These are phyloP conservation scores for Hygrocybe punicea DNA, from an alignment of 768 basidiomycete genomes.

Conservation along the genomic window DNA sequence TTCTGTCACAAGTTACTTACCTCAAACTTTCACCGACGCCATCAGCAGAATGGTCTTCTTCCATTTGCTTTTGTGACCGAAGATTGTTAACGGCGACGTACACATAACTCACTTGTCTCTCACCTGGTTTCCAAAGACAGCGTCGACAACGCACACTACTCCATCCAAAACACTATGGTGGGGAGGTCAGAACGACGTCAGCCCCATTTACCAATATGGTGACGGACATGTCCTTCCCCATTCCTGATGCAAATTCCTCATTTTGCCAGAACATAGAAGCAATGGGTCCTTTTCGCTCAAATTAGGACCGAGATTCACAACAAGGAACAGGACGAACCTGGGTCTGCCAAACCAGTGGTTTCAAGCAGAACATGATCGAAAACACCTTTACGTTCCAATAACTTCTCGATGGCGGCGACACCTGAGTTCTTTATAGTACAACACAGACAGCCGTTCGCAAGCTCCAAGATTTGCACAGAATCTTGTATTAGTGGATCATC, in stretches of 20 bases:
- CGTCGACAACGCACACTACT: conserved; percentile 90
- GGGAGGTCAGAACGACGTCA: background rate
- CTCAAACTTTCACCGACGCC: conserved; percentile 72
- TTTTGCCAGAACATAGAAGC: conserved; percentile 86
- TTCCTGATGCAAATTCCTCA: conserved; percentile 69
- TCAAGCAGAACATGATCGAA: conserved; percentile 97
- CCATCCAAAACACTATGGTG: conserved; percentile 58
- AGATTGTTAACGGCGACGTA: background rate
- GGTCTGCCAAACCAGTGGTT: conserved; percentile 94
- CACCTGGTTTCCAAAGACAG: conserved; percentile 65
- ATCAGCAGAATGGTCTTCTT: conserved; percentile 67
- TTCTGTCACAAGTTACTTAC: conserved; percentile 37
- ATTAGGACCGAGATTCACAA: background rate
- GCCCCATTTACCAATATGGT: background rate
- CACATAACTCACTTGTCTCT: conserved; percentile 2
- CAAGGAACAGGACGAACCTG: conserved; percentile 47
- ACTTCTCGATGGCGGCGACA: conserved; percentile 87
- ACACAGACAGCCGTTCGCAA: conserved; percentile 96
- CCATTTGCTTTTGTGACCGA: conserved; percentile 64
- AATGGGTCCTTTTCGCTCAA: conserved; percentile 60
- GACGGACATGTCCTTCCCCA: conserved; percentile 57
- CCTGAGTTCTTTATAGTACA: conserved; percentile 96
- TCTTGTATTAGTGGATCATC: conserved; percentile 60
- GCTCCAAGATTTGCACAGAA: conserved; percentile 84
- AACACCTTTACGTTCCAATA: conserved; percentile 80